Evolutionary conservation across 2,329 filamentous ascomycete species (phyloP), one percentile per base, ranked within the genome.

Genomic region (Fusarium duplospermum): DNA sequence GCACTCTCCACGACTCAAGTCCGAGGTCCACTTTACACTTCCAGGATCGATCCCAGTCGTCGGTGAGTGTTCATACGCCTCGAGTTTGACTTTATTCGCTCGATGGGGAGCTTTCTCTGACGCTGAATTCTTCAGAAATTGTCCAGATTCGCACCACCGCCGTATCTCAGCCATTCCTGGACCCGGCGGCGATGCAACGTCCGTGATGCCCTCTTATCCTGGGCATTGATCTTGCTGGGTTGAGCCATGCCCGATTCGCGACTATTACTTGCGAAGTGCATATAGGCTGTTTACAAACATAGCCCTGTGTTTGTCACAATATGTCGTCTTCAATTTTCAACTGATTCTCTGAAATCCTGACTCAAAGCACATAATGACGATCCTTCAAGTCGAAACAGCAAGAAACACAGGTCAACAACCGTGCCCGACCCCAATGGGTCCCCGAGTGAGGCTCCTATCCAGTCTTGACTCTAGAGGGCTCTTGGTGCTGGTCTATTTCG

Each of bases 101-200:
- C 11, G 29, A 31, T 50, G 24, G 14, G 8, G 13, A 14, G 31
- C 24, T 31, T 35, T 33, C 61, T 52, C 66, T 64, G 14, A 70
- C 57, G 27, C 59, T 66, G 10, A 38, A 24, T 20, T 40, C 27
- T 18, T 16, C 33, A 83, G 81, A 79, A 22, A 64, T 71, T 40
- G 33, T 79, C 7, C 75, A 66, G 29, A 77, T 83, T 67, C 78
- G 81, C 59, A 79, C 77, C 18, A 64, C 73, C 8, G 73, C 76
- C 11, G 75, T 79, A 20, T 67, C 80, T 10, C 82, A 84, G 64
- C 82, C 82, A 6, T 83, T 84, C 47, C 72, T 84, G 9, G 79
- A 84, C 42, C 81, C 80, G 11, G 70, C 75, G 22, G 71, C 71
- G 35, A 70, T 78, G 65, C 71, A 70, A 60, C 64, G 52, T 56